Conservation (phyloP, 768 basidiomycete genomes). For the Boletus sp. region DNA sequence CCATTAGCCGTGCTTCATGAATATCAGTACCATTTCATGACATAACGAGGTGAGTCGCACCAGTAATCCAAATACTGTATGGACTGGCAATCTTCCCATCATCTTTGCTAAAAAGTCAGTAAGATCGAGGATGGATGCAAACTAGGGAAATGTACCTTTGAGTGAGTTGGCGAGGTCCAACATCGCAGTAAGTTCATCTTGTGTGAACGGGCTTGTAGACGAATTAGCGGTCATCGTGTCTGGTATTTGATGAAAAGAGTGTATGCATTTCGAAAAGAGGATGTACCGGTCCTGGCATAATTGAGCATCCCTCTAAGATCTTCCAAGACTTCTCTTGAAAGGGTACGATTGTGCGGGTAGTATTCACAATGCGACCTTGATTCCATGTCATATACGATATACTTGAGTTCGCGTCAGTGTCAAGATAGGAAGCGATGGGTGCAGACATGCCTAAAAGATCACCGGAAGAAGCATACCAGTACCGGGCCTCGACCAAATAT, state of each 20-base stretch:
- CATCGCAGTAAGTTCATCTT: conserved; percentile 1
- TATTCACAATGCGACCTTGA: too few relatives aligned
- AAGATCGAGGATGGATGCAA: not conserved
- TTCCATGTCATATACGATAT: too few relatives aligned
- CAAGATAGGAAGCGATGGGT: too few relatives aligned
- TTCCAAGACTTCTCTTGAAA: too few relatives aligned
- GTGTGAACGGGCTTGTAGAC: conserved; percentile 7
- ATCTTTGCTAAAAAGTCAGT: not conserved
- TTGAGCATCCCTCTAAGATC: too few relatives aligned
- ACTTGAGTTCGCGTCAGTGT: too few relatives aligned
- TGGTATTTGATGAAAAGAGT: not conserved
- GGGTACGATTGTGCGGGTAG: too few relatives aligned
- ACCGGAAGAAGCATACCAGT: too few relatives aligned
- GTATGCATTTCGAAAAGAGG: not conserved
- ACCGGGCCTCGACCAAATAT: too few relatives aligned
- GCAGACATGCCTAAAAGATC: too few relatives aligned
- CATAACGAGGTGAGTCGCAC: not conserved
- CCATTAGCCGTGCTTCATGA: conserved; percentile 9
- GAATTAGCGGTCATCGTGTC: conserved; percentile 14
- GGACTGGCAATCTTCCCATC: not conserved
- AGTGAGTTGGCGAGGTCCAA: conserved; percentile 10
- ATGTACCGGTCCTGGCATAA: too few relatives aligned
- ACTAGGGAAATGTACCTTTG: not conserved
- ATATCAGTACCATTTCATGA: not conserved
- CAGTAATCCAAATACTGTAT: conserved; percentile 2